Conservation (phyloP, 192 early-diverging fungal genomes). For the Coemansia sp. region DNA sequence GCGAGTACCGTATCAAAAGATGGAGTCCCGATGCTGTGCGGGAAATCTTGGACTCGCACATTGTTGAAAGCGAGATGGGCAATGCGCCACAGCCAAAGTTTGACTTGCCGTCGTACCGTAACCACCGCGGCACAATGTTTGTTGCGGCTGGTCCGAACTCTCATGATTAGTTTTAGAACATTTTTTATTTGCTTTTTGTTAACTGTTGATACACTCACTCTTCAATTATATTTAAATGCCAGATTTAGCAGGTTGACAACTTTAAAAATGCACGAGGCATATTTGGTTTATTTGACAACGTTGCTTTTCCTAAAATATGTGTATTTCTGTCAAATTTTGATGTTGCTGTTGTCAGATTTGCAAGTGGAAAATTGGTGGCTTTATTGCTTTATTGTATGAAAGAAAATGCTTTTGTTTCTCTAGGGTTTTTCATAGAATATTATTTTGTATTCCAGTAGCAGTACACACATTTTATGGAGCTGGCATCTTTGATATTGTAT, state of each 20-base stretch:
- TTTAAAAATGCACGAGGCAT: too few relatives aligned
- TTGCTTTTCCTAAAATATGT: too few relatives aligned
- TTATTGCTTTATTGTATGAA: too few relatives aligned
- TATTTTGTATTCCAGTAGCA: too few relatives aligned
- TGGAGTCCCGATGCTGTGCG: constrained; percentile 30
- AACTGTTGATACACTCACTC: not conserved
- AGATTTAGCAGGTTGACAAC: too few relatives aligned
- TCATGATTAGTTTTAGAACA: not conserved
- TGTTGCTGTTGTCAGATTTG: too few relatives aligned
- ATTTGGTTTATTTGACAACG: too few relatives aligned
- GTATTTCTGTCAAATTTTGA: too few relatives aligned
- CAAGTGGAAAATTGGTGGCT: too few relatives aligned
- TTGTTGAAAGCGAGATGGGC: constrained; percentile 33
- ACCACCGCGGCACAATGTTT: constrained; percentile 37
- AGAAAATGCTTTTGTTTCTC: too few relatives aligned
- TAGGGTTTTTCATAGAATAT: too few relatives aligned
- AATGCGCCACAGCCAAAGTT: constrained; percentile 8
- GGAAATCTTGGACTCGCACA: constrained; percentile 45
- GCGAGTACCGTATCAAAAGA: constrained; percentile 8
- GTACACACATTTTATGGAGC: not conserved
- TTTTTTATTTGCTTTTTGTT: not conserved
- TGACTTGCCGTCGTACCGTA: constrained; percentile 34
- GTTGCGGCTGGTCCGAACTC: constrained; percentile 24
- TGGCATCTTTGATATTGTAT: not conserved
- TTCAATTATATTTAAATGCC: not conserved